phyloP scores from a whole-genome alignment of 805 yeast genomes.

The Pichia cephalocereana region DNA sequence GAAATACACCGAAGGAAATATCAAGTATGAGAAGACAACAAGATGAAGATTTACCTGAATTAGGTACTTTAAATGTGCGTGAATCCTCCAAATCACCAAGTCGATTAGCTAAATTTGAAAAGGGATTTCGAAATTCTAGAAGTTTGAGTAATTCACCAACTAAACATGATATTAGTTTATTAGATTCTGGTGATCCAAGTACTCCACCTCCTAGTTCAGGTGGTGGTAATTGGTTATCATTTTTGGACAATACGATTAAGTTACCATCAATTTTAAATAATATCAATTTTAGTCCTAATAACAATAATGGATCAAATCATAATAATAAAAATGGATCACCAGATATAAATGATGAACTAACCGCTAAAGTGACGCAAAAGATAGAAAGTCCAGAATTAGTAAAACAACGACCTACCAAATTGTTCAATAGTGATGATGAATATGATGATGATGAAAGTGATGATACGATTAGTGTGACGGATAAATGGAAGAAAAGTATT shows the following conservation, averaged over 20 bases:
- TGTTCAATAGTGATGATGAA: slow-evolving; percentile 22
- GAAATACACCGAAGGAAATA: not conserved
- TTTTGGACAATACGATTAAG: slow-evolving; percentile 2
- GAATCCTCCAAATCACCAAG: not conserved
- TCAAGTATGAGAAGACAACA: not conserved
- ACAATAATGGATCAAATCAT: not conserved
- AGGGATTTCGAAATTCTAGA: not conserved
- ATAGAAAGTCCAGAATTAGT: slow-evolving; percentile 16
- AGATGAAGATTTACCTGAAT: slow-evolving; percentile 4
- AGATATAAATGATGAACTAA: not conserved
- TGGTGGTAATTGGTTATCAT: not conserved
- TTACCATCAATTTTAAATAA: slow-evolving; percentile 2
- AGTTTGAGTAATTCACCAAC: not conserved
- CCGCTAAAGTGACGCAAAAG: slow-evolving; percentile 8
- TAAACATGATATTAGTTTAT: not conserved
- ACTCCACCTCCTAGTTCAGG: not conserved
- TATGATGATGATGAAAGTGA: slow-evolving; percentile 9
- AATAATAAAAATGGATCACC: not conserved
- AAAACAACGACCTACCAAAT: slow-evolving; percentile 10
- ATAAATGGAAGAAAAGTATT: slow-evolving; percentile 5
- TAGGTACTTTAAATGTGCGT: slow-evolving; percentile 2
- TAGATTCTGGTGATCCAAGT: not conserved
- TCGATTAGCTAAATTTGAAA: not conserved
- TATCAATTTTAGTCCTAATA: not conserved
- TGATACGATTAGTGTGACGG: not conserved